Base-by-base conservation (phyloP, 169 alveolate species). In the Theileria luwenshuni region DNA sequence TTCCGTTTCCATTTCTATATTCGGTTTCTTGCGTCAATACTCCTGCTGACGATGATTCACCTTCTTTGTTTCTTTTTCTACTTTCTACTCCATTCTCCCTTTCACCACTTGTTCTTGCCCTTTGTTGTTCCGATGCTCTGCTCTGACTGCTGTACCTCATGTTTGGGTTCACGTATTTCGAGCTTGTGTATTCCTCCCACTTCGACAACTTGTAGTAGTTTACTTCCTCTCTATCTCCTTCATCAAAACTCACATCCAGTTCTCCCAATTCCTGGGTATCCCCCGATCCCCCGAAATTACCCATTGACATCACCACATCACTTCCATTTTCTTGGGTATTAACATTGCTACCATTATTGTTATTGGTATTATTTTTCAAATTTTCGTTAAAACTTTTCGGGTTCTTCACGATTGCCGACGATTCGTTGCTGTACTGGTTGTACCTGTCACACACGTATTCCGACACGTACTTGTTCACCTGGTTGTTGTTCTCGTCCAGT, bases 401-500 rank as follows among this genome's bases (percentile, higher is more conserved):
- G 45, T 56, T 43, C 8, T 23, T 21, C 23, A 56, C 38, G 0
- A n/a, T 38, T 2, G 65, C 45, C 3, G 65, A 56, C 32, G 65
- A 56, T 13, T 45, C 71, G n/a, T 32, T 51, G 19, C 52, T 68
- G 30, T 49, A 47, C 35, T 41, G 45, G 76, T 41, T 49, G 52
- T 72, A 38, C 12, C 63, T 52, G 48, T 68, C 2, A 59, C 71
- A 38, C 83, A 77, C 32, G 83, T 77, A 19, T 77, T 77, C 45
- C 61, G 87, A 27, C 41, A 69, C 76, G 69, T 72, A n/a, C 59
- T 62, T 42, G 69, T 76, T 65, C 68, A 93, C 75, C 90, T 73
- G 41, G 96, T 94, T 85, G 77, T 92, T 69, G 83, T 86, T 91
- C 68, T 95, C 97, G 80, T 97, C 99, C 41, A 94, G 85, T 61